Evolutionary conservation across 345 rosid genomes (phyloP).

Genomic region (Nephelium lappaceum): DNA sequence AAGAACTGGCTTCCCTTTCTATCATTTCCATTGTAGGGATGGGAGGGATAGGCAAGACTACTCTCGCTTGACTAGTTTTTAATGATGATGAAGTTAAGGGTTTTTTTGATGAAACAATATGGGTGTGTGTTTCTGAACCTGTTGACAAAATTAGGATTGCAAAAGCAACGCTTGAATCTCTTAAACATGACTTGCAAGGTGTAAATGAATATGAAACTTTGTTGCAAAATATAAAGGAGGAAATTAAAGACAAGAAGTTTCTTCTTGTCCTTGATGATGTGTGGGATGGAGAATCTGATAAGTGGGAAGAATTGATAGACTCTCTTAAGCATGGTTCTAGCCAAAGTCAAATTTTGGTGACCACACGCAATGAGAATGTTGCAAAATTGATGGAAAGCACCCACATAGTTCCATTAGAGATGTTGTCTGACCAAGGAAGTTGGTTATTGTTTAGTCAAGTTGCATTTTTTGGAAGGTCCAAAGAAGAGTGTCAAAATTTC

Average conservation of each 20-base stretch:
- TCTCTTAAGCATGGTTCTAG: not conserved
- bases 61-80: too few relatives aligned
- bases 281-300: not conserved
- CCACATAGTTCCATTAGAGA: too few relatives aligned
- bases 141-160: not conserved
- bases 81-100: not conserved
- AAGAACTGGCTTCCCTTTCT: not conserved
- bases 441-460: too few relatives aligned
- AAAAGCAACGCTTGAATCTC: not conserved
- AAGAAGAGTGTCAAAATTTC: too few relatives aligned
- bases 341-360: conserved; percentile 8
- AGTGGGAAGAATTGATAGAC: not conserved
- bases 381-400: too few relatives aligned
- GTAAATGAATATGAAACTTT: not conserved
- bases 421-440: too few relatives aligned
- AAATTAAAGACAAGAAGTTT: not conserved
- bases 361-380: too few relatives aligned
- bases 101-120: too few relatives aligned
- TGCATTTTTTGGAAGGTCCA: too few relatives aligned
- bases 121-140: conserved; percentile 9
- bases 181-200: not conserved
- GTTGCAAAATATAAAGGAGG: not conserved
- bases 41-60: too few relatives aligned
- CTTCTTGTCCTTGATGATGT: not conserved
- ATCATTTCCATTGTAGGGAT: too few relatives aligned